phyloP scores from a whole-genome alignment of 805 yeast genomes.

The Starmerella potacharoeniae region DNA sequence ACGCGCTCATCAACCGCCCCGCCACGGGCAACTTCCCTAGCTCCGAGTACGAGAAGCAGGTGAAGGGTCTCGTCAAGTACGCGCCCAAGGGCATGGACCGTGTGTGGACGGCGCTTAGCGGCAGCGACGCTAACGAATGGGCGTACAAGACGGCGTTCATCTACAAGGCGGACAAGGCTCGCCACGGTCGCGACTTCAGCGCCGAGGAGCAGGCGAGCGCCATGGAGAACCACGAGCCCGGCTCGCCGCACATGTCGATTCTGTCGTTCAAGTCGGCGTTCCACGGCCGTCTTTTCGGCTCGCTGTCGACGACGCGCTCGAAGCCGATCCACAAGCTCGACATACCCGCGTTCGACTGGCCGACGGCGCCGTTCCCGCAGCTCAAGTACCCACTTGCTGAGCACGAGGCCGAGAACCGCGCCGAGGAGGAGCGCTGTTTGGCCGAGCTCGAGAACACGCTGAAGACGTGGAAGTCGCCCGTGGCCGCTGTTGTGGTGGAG shows the following conservation, averaged over 20 bases:
- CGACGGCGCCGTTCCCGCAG: slow-evolving; percentile 84
- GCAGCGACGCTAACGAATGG: slow-evolving; percentile 81
- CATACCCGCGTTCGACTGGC: slow-evolving; percentile 91
- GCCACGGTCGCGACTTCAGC: slow-evolving; percentile 57
- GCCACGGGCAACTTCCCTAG: slow-evolving; percentile 78
- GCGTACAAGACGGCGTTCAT: slow-evolving; percentile 84
- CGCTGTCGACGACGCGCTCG: slow-evolving; percentile 83
- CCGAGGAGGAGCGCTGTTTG: slow-evolving; percentile 75
- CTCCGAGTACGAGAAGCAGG: slow-evolving; percentile 38
- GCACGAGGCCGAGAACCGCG: slow-evolving; percentile 47
- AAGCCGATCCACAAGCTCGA: slow-evolving; percentile 86
- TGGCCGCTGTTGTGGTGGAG: slow-evolving; percentile 83
- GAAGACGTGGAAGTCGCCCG: slow-evolving; percentile 56
- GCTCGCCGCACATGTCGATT: slow-evolving; percentile 77
- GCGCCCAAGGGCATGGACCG: slow-evolving; percentile 71
- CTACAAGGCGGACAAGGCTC: slow-evolving; percentile 57
- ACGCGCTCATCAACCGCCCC: slow-evolving; percentile 71
- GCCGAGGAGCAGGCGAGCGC: slow-evolving; percentile 57
- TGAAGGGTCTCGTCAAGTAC: slow-evolving; percentile 51
- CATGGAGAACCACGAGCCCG: slow-evolving; percentile 78
- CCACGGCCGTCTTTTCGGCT: slow-evolving; percentile 92
- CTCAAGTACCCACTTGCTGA: slow-evolving; percentile 75
- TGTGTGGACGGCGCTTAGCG: slow-evolving; percentile 72
- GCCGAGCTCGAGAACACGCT: slow-evolving; percentile 61
- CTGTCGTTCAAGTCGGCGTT: slow-evolving; percentile 78